Base-by-base conservation (phyloP, 2,329 filamentous ascomycete genomes). In the Reticulascus tulasneorum region DNA sequence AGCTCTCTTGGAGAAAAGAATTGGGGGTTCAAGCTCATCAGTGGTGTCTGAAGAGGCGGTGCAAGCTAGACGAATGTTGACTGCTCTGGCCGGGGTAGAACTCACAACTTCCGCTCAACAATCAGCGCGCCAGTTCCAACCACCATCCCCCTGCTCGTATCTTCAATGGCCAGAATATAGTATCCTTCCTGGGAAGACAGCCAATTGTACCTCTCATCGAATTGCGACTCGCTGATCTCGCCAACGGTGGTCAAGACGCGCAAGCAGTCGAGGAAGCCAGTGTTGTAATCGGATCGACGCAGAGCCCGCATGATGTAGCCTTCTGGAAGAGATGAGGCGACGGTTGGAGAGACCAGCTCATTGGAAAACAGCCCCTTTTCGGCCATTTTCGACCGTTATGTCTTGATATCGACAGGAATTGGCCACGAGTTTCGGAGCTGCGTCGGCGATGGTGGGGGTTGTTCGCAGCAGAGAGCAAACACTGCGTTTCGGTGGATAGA, bases 181-280 rank as follows among this genome's bases (percentile, higher is more conserved):
- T 97, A 96, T 42, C 81, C 84, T 44, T 80, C 80, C 52, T 84
- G 80, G 33, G 71, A 68, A 28, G 73, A 69, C 70, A 96, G 90
- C 76, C 84, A 90, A 47, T 89, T 79, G 64, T 86, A 97, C 40
- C 88, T 82, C 56, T 84, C 72, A 50, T 80, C 74, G 71, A 91
- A 97, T 42, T 79, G 73, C 41, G 79, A 75, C 58, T 85, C 75
- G 30, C 72, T 75, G 49, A 96, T 83, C 43, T 96, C 88, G 46
- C 93, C 93, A 17, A 97, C 91, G 7, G 86, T 93, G 3, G 93
- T 97, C 52, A 98, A 72, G 23, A 96, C 89, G 29, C 88, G 80
- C 46, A 98, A 71, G 42, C 93, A 91, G 56, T 95, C 88, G 50
- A 98, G 81, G 62, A 95, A 96, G 45, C 89, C 89, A 22, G 73